Conservation (phyloP, 306 rosid genomes). For the Sicyos edulis region DNA sequence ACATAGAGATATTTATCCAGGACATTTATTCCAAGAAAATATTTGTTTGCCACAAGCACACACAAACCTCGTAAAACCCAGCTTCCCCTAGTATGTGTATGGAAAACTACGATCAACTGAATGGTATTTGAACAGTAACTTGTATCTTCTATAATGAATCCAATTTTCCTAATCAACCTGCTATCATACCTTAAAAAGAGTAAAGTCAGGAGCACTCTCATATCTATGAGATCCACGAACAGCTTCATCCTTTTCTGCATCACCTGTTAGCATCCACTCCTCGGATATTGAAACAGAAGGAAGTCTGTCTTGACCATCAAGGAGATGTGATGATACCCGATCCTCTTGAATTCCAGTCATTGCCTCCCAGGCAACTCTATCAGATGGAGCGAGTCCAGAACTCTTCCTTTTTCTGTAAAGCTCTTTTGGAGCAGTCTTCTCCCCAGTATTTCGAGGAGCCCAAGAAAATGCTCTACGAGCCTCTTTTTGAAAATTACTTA, state of each 20-base stretch:
- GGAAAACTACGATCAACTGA: background rate
- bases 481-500: constrained; percentile 89
- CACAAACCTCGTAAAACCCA: background rate
- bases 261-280: constrained; percentile 98
- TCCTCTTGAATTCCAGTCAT: constrained; percentile 99
- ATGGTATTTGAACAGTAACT: background rate
- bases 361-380: constrained; percentile 94
- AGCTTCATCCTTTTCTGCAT: constrained; percentile 59
- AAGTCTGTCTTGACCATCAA: constrained; percentile 91
- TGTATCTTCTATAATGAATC: background rate
- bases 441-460: constrained; percentile 78
- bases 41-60: background rate
- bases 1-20: background rate
- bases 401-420: constrained; percentile 85
- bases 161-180: constrained; percentile 19
- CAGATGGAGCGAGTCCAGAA: constrained; percentile 87
- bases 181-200: constrained; percentile 71
- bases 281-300: constrained; percentile 81
- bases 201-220: constrained; percentile 91
- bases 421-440: constrained; percentile 74
- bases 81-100: background rate
- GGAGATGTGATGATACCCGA: constrained; percentile 55
- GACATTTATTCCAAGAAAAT: background rate
- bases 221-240: constrained; percentile 81
- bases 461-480: constrained; percentile 96